phyloP scores from a whole-genome alignment of 2,329 filamentous ascomycete genomes.

The Lecanicillium sp. region DNA sequence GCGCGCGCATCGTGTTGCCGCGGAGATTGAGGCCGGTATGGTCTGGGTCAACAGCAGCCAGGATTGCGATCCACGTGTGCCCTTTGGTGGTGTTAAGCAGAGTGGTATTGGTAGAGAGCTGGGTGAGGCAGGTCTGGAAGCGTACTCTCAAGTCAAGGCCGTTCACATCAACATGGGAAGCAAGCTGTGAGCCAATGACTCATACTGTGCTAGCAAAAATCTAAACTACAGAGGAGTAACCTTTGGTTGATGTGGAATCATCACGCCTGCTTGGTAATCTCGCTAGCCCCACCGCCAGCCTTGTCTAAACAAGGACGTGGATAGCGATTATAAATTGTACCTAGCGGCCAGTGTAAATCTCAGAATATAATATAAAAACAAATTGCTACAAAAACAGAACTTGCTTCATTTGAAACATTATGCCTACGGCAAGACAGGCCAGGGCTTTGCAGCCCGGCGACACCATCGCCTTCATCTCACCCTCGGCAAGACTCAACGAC shows the following conservation, averaged over 20 bases:
- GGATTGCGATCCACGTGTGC: constrained; percentile 28
- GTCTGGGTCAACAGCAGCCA: constrained; percentile 38
- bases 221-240: too few relatives aligned
- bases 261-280: too few relatives aligned
- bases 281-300: too few relatives aligned
- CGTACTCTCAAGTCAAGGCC: constrained; percentile 1
- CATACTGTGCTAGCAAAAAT: too few relatives aligned
- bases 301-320: too few relatives aligned
- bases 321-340: too few relatives aligned
- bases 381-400: too few relatives aligned
- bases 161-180: constrained; percentile 3
- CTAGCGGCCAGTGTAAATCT: too few relatives aligned
- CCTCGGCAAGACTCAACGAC: constrained; percentile 28
- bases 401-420: too few relatives aligned
- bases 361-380: too few relatives aligned
- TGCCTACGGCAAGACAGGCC: background rate
- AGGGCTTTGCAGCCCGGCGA: constrained; percentile 21
- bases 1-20: constrained; percentile 33
- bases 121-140: constrained; percentile 28
- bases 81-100: constrained; percentile 33
- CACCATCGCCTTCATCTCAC: constrained; percentile 32
- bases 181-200: background rate
- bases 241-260: too few relatives aligned
- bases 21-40: constrained; percentile 50
- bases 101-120: constrained; percentile 31